Evolutionary conservation across 345 rosid genomes (phyloP).

Genomic region (Rhodamnia argentea): DNA sequence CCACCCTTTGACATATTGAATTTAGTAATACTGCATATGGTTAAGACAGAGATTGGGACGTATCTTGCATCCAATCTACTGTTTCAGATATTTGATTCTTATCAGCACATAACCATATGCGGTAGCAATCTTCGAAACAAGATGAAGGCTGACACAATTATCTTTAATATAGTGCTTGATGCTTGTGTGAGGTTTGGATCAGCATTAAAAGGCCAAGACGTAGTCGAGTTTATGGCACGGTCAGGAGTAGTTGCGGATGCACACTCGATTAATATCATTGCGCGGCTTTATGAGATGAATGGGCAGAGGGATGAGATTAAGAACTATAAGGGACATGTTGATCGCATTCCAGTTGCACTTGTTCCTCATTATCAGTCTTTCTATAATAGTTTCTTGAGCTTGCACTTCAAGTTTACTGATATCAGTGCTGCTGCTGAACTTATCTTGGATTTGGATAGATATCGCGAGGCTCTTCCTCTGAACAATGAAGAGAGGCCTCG

Average conservation of each 20-base stretch:
- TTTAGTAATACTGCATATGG: conserved; percentile 60
- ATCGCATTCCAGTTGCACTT: conserved; percentile 25
- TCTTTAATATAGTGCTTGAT: conserved; percentile 68
- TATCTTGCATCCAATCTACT: conserved; percentile 58
- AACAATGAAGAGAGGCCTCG: conserved; percentile 16
- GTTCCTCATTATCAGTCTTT: conserved; percentile 43
- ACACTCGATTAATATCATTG: conserved; percentile 43
- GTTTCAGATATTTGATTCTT: conserved; percentile 45
- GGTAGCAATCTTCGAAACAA: conserved; percentile 13
- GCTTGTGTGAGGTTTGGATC: conserved; percentile 61
- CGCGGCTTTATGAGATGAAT: conserved; percentile 60
- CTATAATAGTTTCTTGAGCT: conserved; percentile 56
- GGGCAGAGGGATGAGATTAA: conserved; percentile 66
- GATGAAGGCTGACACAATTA: conserved; percentile 47
- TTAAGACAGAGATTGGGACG: conserved; percentile 60
- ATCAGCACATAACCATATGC: background rate
- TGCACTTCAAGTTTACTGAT: conserved; percentile 68
- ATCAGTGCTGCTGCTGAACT: conserved; percentile 56
- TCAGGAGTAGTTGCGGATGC: conserved; percentile 62
- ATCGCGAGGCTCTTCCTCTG: conserved; percentile 7
- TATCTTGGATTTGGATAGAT: conserved; percentile 32
- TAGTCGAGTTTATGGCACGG: conserved; percentile 61
- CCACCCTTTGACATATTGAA: conserved; percentile 20
- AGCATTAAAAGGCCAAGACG: conserved; percentile 61
- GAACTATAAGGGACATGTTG: conserved; percentile 49